Percentiles rank a stretch among this genome's conserved stretches.
Evolutionary conservation across 768 basidiomycete species (phyloP).

Genomic region (Stropharia rugosoannulata): DNA sequence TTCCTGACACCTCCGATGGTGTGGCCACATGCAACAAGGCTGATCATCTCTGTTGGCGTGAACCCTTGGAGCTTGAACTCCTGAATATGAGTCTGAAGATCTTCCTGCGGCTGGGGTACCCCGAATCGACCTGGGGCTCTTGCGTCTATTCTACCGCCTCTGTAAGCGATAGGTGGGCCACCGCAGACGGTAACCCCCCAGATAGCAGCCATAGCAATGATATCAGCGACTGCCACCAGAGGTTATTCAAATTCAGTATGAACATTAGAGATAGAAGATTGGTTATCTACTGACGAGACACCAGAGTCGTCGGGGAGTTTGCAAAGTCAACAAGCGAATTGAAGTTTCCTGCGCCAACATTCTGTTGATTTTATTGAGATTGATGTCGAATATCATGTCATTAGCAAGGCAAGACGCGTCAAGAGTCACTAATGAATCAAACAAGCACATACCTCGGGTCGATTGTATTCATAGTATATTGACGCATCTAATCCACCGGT

Average conservation of each 20-base stretch:
- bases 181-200: slow-evolving; percentile 35
- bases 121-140: slow-evolving; percentile 32
- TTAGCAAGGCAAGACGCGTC: neutral
- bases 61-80: slow-evolving; percentile 36
- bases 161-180: slow-evolving; percentile 37
- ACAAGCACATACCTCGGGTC: slow-evolving; percentile 28
- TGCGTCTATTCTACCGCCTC: slow-evolving; percentile 40
- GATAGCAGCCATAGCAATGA: slow-evolving; percentile 36
- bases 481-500: slow-evolving; percentile 43
- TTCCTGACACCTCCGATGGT: slow-evolving; percentile 40
- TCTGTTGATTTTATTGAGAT: slow-evolving; percentile 23
- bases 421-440: neutral
- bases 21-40: slow-evolving; percentile 42
- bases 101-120: slow-evolving; percentile 37
- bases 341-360: slow-evolving; percentile 35
- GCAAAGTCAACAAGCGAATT: slow-evolving; percentile 30
- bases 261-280: neutral
- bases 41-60: slow-evolving; percentile 38
- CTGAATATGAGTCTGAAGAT: slow-evolving; percentile 28
- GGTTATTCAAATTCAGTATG: neutral
- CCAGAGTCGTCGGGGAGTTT: slow-evolving; percentile 32
- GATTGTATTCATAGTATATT: slow-evolving; percentile 36
- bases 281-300: slow-evolving; percentile 28
- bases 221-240: slow-evolving; percentile 31
- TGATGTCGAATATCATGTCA: neutral